Conservation (phyloP, 1,284 basidiomycete genomes). For the Marasmius tenuissimus region DNA sequence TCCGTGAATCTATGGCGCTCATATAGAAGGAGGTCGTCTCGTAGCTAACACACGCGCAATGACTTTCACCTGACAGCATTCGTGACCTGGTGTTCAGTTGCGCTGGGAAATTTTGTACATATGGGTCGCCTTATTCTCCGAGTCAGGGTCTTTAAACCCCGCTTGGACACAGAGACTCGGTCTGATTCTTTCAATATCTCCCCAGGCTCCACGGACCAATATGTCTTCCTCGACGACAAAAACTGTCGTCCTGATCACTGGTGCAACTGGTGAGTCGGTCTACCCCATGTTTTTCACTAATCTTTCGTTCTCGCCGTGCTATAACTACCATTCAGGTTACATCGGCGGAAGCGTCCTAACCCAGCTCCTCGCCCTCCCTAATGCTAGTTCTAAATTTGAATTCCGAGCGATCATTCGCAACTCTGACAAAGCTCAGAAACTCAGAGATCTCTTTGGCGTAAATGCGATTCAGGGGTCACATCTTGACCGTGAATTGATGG, state of each 20-base stretch:
- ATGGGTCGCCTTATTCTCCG: too few relatives aligned
- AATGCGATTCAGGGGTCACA: constrained; percentile 32
- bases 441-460: constrained; percentile 27
- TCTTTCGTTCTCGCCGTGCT: not conserved
- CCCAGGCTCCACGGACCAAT: too few relatives aligned
- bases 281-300: not conserved
- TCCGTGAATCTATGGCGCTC: too few relatives aligned
- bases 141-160: too few relatives aligned
- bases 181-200: too few relatives aligned
- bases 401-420: constrained; percentile 23
- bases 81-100: too few relatives aligned
- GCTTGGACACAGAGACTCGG: too few relatives aligned
- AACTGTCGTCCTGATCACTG: not conserved
- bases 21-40: too few relatives aligned
- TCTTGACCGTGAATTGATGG: constrained; percentile 29
- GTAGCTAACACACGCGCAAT: too few relatives aligned
- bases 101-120: too few relatives aligned
- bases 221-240: not conserved
- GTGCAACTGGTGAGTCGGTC: not conserved
- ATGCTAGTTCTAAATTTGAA: constrained; percentile 11
- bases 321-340: constrained; percentile 22
- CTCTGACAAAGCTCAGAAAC: constrained; percentile 24
- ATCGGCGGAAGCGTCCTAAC: constrained; percentile 30
- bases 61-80: too few relatives aligned
- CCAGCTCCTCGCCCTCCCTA: constrained; percentile 22